Percentiles rank a stretch among this genome's conserved stretches.
Evolutionary conservation across 306 rosid genomes (phyloP).

Genomic region (Quercus parvula): DNA sequence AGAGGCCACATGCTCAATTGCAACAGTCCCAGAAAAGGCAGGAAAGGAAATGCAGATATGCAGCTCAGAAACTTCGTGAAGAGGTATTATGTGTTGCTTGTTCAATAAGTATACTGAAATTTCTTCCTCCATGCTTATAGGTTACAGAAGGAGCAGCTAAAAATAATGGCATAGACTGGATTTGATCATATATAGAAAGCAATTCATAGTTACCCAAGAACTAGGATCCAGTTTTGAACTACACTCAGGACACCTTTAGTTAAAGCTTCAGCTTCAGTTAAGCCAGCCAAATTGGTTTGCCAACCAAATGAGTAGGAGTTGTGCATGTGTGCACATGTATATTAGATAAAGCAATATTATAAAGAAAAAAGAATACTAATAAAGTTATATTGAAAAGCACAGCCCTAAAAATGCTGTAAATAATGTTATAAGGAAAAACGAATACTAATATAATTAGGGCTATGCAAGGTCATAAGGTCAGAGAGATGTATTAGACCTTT

Average conservation of each 20-base stretch:
- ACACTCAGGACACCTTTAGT: background rate
- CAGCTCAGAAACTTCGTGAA: conserved; percentile 5
- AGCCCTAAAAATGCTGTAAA: background rate
- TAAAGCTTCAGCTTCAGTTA: background rate
- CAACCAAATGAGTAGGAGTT: background rate
- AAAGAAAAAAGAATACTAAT: background rate
- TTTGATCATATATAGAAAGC: background rate
- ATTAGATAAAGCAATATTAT: background rate
- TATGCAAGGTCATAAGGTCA: background rate
- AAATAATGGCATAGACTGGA: background rate
- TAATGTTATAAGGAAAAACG: too few species aligned
- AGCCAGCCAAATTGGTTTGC: background rate
- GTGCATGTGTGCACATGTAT: background rate
- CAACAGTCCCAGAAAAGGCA: background rate
- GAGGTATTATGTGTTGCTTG: too few species aligned
- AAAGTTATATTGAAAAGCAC: background rate
- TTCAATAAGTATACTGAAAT: background rate
- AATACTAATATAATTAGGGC: background rate
- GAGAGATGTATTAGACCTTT: too few species aligned
- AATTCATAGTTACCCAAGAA: background rate
- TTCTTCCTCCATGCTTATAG: background rate
- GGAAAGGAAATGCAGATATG: background rate
- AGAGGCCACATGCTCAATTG: background rate
- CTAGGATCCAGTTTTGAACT: background rate
- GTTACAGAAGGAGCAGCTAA: background rate